Evolutionary conservation across 768 basidiomycete genomes (phyloP), one percentile per base, ranked within the genome.

Genomic region (Kwoniella dendrophila): DNA sequence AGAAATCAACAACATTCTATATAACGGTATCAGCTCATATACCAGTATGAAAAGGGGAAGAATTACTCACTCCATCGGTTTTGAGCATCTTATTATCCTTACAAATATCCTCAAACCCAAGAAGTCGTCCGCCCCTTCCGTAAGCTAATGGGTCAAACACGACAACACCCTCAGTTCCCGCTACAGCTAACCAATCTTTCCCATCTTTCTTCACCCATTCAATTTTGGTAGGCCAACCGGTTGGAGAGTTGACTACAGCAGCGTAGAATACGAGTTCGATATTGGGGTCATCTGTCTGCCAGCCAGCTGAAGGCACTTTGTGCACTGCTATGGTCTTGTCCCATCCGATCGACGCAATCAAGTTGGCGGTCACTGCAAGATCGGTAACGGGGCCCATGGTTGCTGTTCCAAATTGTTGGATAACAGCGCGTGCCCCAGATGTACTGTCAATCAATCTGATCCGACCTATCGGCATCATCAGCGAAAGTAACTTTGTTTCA

Each of bases 11-110:
- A 16, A 68, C 22, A 3, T 41, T 2, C 74, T 75, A 43, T 27
- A 32, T 24, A 36, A 54, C 36, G 54, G 55, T 7, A n/a, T 54
- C 33, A 55, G 52, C 22, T 20, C 11, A 49, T 22, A 20, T 8
- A 10, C 18, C 12, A 12, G 38, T 34, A 6, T 11, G 5, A 29
- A 2, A n/a, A 2, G 30, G 16, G 32, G 11, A 29, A 18, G 0
- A 50, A n/a, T 1, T 3, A 63, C 74, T 64, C 38, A 75, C 74
- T 8, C 71, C 71, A 24, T 71, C 69, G 8, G 69, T 66, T 33
- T 59, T 59, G 36, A 75, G 52, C 2, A 72, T 30, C 38, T 59
- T 71, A 27, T 53, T n/a, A 24, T 44, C 50, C 43, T 59, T 48
- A 6, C 20, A 54, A 2, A 68, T n/a, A 6, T 51, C 32, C 18